Conservation (phyloP, 2,329 filamentous ascomycete species). For the Fusarium sp. region DNA sequence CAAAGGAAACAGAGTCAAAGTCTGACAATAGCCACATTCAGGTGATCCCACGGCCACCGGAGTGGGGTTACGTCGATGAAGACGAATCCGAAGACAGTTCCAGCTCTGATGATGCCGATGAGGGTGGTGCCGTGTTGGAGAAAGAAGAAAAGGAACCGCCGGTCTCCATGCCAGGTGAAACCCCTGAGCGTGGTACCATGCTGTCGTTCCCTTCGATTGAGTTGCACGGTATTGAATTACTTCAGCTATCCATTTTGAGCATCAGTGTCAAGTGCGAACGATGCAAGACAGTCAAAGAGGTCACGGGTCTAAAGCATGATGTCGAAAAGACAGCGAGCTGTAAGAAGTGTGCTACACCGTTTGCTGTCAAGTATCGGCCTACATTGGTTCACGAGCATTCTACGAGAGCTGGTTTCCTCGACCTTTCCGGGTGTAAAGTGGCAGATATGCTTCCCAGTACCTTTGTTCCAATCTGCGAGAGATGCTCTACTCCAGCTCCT, state of each 20-base stretch:
- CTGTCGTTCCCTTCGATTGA: slow-evolving; percentile 84
- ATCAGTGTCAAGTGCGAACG: slow-evolving; percentile 82
- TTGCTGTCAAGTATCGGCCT: slow-evolving; percentile 70
- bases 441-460: slow-evolving; percentile 83
- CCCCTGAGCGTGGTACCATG: slow-evolving; percentile 77
- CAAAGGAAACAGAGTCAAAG: slow-evolving; percentile 11
- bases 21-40: slow-evolving; percentile 73
- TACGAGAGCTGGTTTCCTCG: slow-evolving; percentile 81
- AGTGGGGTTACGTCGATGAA: slow-evolving; percentile 71
- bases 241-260: slow-evolving; percentile 76
- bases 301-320: slow-evolving; percentile 73
- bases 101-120: slow-evolving; percentile 58
- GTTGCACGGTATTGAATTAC: slow-evolving; percentile 80
- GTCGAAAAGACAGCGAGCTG: slow-evolving; percentile 66
- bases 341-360: slow-evolving; percentile 68
- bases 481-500: slow-evolving; percentile 77
- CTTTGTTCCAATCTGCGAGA: slow-evolving; percentile 82
- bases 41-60: slow-evolving; percentile 80
- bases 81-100: slow-evolving; percentile 64
- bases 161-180: slow-evolving; percentile 41
- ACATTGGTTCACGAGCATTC: slow-evolving; percentile 81
- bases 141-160: slow-evolving; percentile 48
- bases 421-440: slow-evolving; percentile 79
- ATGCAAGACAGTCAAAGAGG: slow-evolving; percentile 80
- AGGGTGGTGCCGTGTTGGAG: slow-evolving; percentile 58